Evolutionary conservation across 208 protist species (phyloP), one percentile per base, ranked within the genome.

Genomic region (Phytomonas sp.): DNA sequence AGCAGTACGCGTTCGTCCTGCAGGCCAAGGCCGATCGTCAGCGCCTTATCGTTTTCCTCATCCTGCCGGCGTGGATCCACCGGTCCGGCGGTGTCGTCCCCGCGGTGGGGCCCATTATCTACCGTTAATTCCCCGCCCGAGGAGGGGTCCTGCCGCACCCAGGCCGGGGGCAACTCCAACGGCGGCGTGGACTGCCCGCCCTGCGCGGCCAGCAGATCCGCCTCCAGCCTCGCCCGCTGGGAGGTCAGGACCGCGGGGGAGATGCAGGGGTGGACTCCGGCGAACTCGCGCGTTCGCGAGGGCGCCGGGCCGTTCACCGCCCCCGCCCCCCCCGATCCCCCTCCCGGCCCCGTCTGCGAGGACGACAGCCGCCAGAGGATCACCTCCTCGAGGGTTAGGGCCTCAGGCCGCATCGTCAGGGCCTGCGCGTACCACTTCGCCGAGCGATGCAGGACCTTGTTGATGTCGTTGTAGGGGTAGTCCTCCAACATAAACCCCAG

Each of bases 381-480:
- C 11, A 88, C 75, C 30, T 84, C 83, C 33, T 69, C 81, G 0
- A 72, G 60, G 8, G 81, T 76, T 33, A 94, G 75, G 60, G 85
- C 84, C 76, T 94, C 82, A 12, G 89, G 87, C 12, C 85, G 86
- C 83, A 91, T 81, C 19, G 86, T 91, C 61, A 89, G 80, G 36
- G 77, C 81, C 71, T 95, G 89, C 49, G 87, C 89, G 59, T 93
- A 86, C 76, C 80, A 83, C 74, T 95, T 95, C 31, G 85, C 79
- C 0, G 79, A 77, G 19, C 87, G 87, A 3, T 73, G 80, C 37
- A 95, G 79, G 33, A 95, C 87, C 61, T 86, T 88, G 72, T 95
- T 95, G 67, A 95, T 93, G 68, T 80, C 78, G 66, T 90, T 86
- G 82, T 92, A 92, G 19, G 84, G 76, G 76, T 92, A 95, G 76